These are phyloP conservation scores for Triticum timopheevii DNA, from an alignment of 176 grass and related monocot species.

Conservation along the genomic window DNA sequence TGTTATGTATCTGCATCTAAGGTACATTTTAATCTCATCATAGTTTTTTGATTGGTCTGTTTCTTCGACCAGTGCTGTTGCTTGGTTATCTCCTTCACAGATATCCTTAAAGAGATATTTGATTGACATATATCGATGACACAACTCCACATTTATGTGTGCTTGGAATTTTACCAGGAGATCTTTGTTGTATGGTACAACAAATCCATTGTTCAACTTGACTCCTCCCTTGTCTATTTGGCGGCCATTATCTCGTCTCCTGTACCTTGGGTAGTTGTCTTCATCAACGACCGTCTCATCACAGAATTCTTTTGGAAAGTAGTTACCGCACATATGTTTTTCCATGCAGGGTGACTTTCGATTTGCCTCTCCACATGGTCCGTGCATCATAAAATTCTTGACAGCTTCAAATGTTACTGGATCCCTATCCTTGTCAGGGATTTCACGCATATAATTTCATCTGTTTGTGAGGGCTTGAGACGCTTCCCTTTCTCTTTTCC, in stretches of 20 bases:
- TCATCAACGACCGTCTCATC: not conserved
- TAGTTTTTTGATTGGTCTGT: not conserved
- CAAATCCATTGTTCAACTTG: not conserved
- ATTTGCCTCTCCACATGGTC: not conserved
- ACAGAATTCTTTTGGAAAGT: not conserved
- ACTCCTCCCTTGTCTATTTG: not conserved
- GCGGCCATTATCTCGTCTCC: slow-evolving; percentile 9
- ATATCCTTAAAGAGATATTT: slow-evolving; percentile 42
- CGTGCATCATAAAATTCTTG: not conserved
- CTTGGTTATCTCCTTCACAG: not conserved
- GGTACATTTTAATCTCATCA: slow-evolving; percentile 40
- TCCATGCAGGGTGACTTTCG: slow-evolving; percentile 1
- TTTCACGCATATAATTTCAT: slow-evolving; percentile 21
- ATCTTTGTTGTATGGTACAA: slow-evolving; percentile 20
- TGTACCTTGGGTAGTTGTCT: not conserved
- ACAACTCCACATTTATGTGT: slow-evolving; percentile 40
- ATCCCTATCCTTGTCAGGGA: not conserved
- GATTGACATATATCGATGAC: slow-evolving; percentile 13
- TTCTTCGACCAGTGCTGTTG: not conserved
- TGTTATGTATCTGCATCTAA: slow-evolving; percentile 40
- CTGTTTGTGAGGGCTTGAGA: not conserved
- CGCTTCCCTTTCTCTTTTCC: not conserved
- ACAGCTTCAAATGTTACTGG: not conserved
- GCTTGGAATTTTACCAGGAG: slow-evolving; percentile 24
- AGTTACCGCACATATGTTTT: not conserved